Evolutionary conservation across 768 basidiomycete species (phyloP).

Genomic region (Boletus eberwhitei): DNA sequence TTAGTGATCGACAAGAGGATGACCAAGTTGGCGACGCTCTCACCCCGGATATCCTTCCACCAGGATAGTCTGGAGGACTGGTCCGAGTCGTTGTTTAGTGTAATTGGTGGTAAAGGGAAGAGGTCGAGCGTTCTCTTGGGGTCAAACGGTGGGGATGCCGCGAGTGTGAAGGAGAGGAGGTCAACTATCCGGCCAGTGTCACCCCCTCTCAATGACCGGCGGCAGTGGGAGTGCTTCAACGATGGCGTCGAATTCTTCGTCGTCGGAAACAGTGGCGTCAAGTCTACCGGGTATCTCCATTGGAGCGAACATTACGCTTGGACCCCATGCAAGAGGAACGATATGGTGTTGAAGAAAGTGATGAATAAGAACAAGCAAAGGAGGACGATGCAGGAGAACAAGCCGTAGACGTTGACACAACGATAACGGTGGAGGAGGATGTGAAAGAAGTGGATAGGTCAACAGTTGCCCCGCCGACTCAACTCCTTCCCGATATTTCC

Average conservation of each 20-base stretch:
- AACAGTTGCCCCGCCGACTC: conserved; percentile 5
- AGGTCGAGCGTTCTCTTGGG: conserved; percentile 8
- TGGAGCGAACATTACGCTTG: conserved; percentile 20
- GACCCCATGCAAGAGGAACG: conserved; percentile 5
- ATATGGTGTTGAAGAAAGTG: conserved; percentile 10
- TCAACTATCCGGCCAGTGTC: conserved; percentile 16
- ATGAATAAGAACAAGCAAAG: conserved; percentile 5
- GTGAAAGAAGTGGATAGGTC: no score
- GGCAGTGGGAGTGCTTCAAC: neutral
- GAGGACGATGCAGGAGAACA: conserved; percentile 1
- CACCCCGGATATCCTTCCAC: conserved; percentile 57
- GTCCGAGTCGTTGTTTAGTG: conserved; percentile 54
- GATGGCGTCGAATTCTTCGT: conserved; percentile 2
- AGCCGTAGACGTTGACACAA: neutral
- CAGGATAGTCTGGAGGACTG: conserved; percentile 47
- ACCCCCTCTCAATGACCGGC: neutral
- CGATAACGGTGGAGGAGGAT: neutral
- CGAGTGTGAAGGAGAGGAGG: conserved; percentile 14
- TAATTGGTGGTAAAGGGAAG: conserved; percentile 37
- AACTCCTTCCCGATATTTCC: conserved; percentile 13
- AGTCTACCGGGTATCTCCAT: conserved; percentile 16
- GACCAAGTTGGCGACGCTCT: conserved; percentile 22
- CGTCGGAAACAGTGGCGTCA: conserved; percentile 5
- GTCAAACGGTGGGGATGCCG: neutral
- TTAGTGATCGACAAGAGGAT: conserved; percentile 30